Conservation (phyloP, 345 rosid species). For the Garcia nutans region DNA sequence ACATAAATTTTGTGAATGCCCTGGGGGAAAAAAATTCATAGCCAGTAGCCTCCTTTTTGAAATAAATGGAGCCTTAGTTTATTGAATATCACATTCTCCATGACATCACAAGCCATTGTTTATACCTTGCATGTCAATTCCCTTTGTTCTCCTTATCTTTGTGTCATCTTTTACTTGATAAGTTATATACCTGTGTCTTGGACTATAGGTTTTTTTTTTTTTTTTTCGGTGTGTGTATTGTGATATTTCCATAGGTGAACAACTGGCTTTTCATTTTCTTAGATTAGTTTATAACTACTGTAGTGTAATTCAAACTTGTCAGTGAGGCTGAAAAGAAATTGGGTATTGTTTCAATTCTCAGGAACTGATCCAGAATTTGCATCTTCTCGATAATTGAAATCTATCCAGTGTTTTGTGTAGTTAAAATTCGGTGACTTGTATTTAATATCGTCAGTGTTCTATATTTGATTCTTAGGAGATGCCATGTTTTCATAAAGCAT, state of each 20-base stretch:
- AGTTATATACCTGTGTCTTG: background rate
- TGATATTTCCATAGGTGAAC: constrained; percentile 1
- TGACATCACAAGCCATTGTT: background rate
- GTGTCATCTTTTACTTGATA: background rate
- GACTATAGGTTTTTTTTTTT: background rate
- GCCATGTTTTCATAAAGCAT: background rate
- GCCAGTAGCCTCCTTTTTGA: background rate
- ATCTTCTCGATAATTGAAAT: background rate
- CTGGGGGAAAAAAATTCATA: too few relatives aligned
- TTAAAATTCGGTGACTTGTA: background rate
- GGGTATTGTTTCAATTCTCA: background rate
- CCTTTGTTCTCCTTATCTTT: background rate
- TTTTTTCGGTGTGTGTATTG: background rate
- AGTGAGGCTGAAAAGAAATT: background rate
- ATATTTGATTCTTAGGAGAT: background rate
- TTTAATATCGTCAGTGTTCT: background rate
- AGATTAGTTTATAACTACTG: background rate
- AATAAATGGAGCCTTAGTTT: background rate
- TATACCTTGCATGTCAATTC: background rate
- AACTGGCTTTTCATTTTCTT: background rate
- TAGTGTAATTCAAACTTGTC: background rate
- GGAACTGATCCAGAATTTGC: background rate
- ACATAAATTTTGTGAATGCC: too few relatives aligned
- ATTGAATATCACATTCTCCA: background rate
- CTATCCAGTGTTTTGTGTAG: background rate